Evolutionary conservation across 2,329 filamentous ascomycete genomes (phyloP).

Genomic region (Fusarium penzigii): DNA sequence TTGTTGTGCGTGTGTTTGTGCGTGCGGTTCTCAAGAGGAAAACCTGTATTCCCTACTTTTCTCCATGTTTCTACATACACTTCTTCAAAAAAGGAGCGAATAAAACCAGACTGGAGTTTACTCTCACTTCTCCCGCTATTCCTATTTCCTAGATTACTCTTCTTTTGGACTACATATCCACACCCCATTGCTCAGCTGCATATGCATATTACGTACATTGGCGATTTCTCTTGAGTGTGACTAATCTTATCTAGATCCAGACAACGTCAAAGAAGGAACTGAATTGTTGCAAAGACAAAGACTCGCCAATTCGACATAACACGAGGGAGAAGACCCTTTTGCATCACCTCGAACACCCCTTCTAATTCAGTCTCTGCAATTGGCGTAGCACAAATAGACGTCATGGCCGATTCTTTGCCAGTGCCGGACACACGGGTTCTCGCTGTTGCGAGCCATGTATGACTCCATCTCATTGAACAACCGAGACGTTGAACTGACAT

Average conservation of each 20-base stretch:
- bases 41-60: not conserved
- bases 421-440: slow-evolving; percentile 69
- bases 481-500: not conserved
- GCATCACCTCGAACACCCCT: too few species aligned
- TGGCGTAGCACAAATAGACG: not conserved
- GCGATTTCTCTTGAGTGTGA: not conserved
- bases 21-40: too few species aligned
- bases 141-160: not conserved
- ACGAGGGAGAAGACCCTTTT: too few species aligned
- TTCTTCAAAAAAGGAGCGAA: not conserved
- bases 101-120: too few species aligned
- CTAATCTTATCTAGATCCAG: not conserved
- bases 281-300: too few species aligned
- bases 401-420: slow-evolving; percentile 26
- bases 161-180: not conserved
- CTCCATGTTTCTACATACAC: not conserved
- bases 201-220: not conserved
- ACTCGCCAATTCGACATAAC: too few species aligned
- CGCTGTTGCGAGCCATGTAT: slow-evolving; percentile 92
- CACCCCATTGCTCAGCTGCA: not conserved
- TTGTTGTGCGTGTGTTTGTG: too few species aligned
- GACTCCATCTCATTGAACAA: slow-evolving; percentile 8
- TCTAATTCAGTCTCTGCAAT: too few species aligned
- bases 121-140: too few species aligned
- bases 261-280: not conserved